Percentiles rank a stretch among this genome's conserved stretches.
Evolutionary conservation across 2,329 filamentous ascomycete genomes (phyloP).

Genomic region (Claviceps sp.): DNA sequence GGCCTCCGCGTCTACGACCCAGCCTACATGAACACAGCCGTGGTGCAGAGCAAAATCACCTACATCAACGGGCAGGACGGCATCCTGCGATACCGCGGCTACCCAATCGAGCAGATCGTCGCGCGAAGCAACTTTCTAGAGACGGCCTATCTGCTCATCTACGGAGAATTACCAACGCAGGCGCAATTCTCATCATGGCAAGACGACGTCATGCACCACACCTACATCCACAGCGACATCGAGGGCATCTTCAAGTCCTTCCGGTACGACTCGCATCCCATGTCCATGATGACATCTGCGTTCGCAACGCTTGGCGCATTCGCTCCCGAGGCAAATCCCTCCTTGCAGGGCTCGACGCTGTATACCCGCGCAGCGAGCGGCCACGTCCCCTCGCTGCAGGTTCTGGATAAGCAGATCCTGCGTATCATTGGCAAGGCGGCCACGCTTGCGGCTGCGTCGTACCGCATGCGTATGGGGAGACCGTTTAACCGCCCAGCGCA

Average conservation of each 20-base stretch:
- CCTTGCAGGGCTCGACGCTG: constrained; percentile 34
- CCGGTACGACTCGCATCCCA: constrained; percentile 38
- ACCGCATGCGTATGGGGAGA: constrained; percentile 38
- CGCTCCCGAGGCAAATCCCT: constrained; percentile 36
- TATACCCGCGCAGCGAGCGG: constrained; percentile 32
- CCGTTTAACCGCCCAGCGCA: constrained; percentile 35
- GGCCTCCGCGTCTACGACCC: constrained; percentile 37
- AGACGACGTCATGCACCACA: constrained; percentile 37
- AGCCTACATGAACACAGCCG: constrained; percentile 40
- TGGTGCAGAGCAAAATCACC: constrained; percentile 34
- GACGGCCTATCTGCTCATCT: constrained; percentile 35
- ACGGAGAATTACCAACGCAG: constrained; percentile 33
- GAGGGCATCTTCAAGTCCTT: constrained; percentile 37
- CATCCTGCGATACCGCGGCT: constrained; percentile 37
- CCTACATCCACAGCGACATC: constrained; percentile 34
- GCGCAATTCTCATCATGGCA: constrained; percentile 29
- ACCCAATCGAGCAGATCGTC: constrained; percentile 37
- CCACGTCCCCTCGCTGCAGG: constrained; percentile 25
- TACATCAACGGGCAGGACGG: constrained; percentile 40
- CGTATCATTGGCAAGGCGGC: constrained; percentile 38
- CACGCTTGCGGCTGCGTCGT: constrained; percentile 35
- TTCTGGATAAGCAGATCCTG: constrained; percentile 38
- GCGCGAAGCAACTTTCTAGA: constrained; percentile 36
- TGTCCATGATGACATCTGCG: constrained; percentile 36
- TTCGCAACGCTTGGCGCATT: constrained; percentile 37